Percentiles rank a stretch among this genome's conserved stretches.
These are phyloP conservation scores for Porodaedalea pini DNA, from an alignment of 1,284 basidiomycete species.

Conservation along the genomic window DNA sequence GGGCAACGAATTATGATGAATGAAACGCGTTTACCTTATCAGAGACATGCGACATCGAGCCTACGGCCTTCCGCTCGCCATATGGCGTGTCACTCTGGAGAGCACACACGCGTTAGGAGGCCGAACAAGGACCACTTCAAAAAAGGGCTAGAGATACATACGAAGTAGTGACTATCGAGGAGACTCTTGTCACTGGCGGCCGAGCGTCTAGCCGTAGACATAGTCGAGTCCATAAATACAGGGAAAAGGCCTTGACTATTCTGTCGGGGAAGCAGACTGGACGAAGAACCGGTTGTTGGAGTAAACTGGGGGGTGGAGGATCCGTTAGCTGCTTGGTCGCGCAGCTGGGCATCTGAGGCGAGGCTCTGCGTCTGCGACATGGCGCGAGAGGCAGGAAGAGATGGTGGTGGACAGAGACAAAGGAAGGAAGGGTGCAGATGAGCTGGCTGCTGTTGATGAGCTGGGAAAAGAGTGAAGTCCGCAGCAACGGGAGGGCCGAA, in stretches of 20 bases:
- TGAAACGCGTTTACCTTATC: conserved; percentile 13
- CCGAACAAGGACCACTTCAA: background rate
- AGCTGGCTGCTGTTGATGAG: background rate
- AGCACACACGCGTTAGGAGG: background rate
- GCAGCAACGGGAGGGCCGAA: background rate
- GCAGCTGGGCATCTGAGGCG: background rate
- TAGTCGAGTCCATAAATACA: conserved; percentile 11
- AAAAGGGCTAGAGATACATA: background rate
- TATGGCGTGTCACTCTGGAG: conserved; percentile 15
- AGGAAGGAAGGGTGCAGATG: background rate
- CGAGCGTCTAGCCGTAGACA: background rate
- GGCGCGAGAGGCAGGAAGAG: background rate
- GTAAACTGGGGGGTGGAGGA: conserved; percentile 3
- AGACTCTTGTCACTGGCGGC: conserved; percentile 12
- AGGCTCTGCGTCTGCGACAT: conserved; percentile 3
- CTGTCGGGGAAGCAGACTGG: conserved; percentile 4
- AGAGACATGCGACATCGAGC: conserved; percentile 13
- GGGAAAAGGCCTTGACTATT: conserved; percentile 7
- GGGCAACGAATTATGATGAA: background rate
- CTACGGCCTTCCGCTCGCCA: conserved; percentile 7
- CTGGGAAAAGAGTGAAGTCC: background rate
- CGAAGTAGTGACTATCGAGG: conserved; percentile 12
- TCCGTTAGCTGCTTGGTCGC: background rate
- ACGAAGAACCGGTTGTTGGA: conserved; percentile 4
- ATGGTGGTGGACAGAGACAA: background rate